Evolutionary conservation across 306 rosid species (phyloP), one percentile per base, ranked within the genome.

Genomic region (Cercis canadensis): DNA sequence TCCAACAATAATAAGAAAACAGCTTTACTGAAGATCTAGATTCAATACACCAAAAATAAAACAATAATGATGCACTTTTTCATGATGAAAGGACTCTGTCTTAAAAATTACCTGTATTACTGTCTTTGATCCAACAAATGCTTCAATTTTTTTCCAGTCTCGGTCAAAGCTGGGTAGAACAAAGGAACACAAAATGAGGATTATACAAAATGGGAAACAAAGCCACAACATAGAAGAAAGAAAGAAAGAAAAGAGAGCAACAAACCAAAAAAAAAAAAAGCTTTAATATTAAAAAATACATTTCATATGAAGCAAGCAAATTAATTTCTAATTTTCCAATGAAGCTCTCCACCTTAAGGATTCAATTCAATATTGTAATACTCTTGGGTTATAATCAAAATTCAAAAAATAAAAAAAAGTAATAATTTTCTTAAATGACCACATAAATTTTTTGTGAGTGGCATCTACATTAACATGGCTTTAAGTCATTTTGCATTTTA

Each of bases 111-210:
- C 99, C 97, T 91, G 99, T 68, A 94, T 94, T 72, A 89, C 99
- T 21, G 97, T 89, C 81, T 94, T 94, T 11, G 99, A 94, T 51
- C 97, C 96, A 63, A 94, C 65, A 85, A 91, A 94, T 21, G 99
- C 97, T 87, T 94, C 99, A 80, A 94, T 94, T 84, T 94, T 94
- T 84, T 94, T 94, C 99, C 99, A 94, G 75, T 94, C 99, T 31
- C 97, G 99, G 69, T 94, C 99, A 86, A 94, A 94, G 31, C 99
- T 94, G 84, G 44, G 78, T 34, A 62, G 12, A 39, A 63, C 62
- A 24, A 64, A 76, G 47, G 33, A 10, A 37, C 69, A 64, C 65
- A 63, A 57, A 32, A 14, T 63, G 24, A 78, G 49, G 54, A 52
- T 33, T 8, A 69, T 70, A 58, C 34, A 69, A 45, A 74, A 73